phyloP scores from a whole-genome alignment of 257 asterid species.

The Cruciata laevipes region DNA sequence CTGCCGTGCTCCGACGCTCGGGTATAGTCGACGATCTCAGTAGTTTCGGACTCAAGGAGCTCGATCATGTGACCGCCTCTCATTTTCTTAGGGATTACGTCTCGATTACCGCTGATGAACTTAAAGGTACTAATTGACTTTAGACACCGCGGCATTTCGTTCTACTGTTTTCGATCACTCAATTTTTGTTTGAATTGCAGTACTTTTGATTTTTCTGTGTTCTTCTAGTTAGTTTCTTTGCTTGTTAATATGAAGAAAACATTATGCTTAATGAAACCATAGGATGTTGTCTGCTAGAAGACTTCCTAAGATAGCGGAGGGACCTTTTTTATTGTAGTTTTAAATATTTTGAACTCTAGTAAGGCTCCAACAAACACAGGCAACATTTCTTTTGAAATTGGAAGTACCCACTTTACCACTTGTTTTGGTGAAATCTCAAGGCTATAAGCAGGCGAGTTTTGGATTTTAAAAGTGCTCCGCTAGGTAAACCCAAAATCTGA shows the following conservation, averaged over 20 bases:
- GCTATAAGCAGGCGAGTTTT: not conserved
- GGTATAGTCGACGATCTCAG: constrained; percentile 23
- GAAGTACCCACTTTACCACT: not conserved
- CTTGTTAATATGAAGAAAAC: not conserved
- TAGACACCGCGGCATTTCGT: not conserved
- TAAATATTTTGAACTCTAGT: not conserved
- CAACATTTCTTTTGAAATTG: not conserved
- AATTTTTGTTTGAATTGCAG: too few species aligned
- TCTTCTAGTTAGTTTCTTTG: not conserved
- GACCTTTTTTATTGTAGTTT: not conserved
- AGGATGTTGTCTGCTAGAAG: not conserved
- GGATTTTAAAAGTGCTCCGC: not conserved
- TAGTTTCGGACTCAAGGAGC: constrained; percentile 25
- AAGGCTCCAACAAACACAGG: not conserved
- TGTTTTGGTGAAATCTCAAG: not conserved
- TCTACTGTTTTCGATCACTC: not conserved
- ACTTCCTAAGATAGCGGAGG: not conserved
- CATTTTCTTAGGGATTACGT: constrained; percentile 30
- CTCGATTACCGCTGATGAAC: constrained; percentile 38
- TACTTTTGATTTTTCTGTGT: not conserved
- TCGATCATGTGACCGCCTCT: constrained; percentile 36
- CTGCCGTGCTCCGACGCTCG: constrained; percentile 33
- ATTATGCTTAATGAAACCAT: not conserved
- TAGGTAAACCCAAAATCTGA: not conserved
- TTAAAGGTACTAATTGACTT: constrained; percentile 40